A percentile compares a stretch with the other conserved stretches of the same genome.
phyloP scores from a whole-genome alignment of 345 rosid species.

The thale cress (Arabidopsis thaliana) region TAIR10.1 NC_003076.8:21694501-21695000 shows the following conservation, averaged over 20 bases:
- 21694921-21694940: conserved; percentile 38
- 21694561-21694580: not conserved
- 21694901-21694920: conserved; percentile 25
- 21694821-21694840: not conserved
- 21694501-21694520: not conserved
- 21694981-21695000: conserved; percentile 21
- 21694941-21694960: conserved; percentile 42
- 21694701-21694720: not conserved
- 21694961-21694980: conserved; percentile 5
- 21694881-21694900: not conserved
- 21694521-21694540: not conserved
- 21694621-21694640: no score
- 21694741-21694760: conserved; percentile 32
- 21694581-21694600: not conserved
- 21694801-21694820: not conserved
- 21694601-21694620: no score
- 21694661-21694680: not conserved
- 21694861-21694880: not conserved
- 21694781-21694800: not conserved
- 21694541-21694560: not conserved
- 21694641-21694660: not conserved
- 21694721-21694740: not conserved
- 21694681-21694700: not conserved
- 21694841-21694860: not conserved
- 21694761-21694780: conserved; percentile 3